Conservation (phyloP, 257 asterid genomes). For the Euphrasia confusa region DNA sequence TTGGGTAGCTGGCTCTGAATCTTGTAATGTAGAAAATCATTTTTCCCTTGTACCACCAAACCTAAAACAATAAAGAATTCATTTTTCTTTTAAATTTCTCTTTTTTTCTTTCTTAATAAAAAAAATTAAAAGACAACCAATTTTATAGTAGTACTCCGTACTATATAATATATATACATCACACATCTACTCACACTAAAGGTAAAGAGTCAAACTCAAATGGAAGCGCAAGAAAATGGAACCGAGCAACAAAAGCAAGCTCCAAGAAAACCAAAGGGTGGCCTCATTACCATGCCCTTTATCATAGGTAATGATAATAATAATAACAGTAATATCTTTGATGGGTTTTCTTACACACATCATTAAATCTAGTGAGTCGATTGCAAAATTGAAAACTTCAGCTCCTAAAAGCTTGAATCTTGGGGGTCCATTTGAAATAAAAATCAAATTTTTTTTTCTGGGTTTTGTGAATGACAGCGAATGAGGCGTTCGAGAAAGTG, state of each 20-base stretch:
- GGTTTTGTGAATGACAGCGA: conserved; percentile 31
- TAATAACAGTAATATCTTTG: too few species aligned
- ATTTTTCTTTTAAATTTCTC: too few species aligned
- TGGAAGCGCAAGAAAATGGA: conserved; percentile 10
- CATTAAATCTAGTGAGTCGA: not conserved
- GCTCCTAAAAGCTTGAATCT: not conserved
- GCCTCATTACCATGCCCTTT: conserved; percentile 66
- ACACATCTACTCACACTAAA: not conserved
- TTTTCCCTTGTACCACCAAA: not conserved
- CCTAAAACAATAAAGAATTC: not conserved
- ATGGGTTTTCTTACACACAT: not conserved
- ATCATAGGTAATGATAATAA: conserved; percentile 38
- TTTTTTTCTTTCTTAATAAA: not conserved
- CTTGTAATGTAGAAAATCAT: not conserved
- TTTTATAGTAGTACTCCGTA: not conserved
- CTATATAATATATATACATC: not conserved
- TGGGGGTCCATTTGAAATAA: not conserved
- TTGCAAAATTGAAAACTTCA: too few species aligned
- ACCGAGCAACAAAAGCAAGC: not conserved
- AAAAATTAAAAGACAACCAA: not conserved
- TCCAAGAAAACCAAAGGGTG: conserved; percentile 35
- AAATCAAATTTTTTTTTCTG: not conserved
- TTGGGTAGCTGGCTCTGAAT: conserved; percentile 12
- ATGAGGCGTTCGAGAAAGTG: conserved; percentile 72
- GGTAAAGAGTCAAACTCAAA: not conserved